A percentile compares a stretch with the other conserved stretches of the same genome.
Evolutionary conservation across 2,329 filamentous ascomycete genomes (phyloP).

Genomic region (Pseudogymnoascus sp.): DNA sequence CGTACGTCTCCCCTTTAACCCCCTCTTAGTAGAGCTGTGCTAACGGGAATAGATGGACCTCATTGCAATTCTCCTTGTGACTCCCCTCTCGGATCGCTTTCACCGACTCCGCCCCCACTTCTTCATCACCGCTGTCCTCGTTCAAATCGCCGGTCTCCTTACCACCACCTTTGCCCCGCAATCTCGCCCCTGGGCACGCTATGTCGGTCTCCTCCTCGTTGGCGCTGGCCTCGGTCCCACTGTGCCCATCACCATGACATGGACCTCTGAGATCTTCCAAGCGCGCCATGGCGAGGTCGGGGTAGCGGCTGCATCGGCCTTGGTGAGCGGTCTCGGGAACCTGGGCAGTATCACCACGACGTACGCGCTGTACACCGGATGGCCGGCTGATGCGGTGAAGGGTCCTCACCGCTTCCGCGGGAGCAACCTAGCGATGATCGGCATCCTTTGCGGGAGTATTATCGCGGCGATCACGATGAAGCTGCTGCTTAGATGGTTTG

Average conservation of each 20-base stretch:
- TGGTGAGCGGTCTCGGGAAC: conserved; percentile 83
- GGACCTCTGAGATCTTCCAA: conserved; percentile 88
- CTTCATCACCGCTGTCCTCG: conserved; percentile 65
- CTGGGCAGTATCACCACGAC: conserved; percentile 80
- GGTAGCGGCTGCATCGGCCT: conserved; percentile 74
- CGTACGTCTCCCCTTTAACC: conserved; percentile 39
- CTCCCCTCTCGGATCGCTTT: conserved; percentile 80
- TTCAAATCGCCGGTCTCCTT: conserved; percentile 77
- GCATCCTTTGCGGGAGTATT: conserved; percentile 72
- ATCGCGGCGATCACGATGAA: conserved; percentile 62
- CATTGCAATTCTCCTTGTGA: conserved; percentile 76
- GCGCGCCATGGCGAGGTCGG: conserved; percentile 82
- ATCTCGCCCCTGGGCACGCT: conserved; percentile 68
- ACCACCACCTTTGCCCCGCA: conserved; percentile 65
- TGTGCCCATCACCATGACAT: conserved; percentile 88
- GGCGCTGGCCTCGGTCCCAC: conserved; percentile 87
- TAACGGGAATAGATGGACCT: conserved; percentile 60
- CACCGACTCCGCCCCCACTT: conserved; percentile 70
- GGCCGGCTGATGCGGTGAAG: conserved; percentile 64
- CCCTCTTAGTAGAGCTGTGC: neutral
- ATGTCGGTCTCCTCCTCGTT: conserved; percentile 81
- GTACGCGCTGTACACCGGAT: conserved; percentile 82
- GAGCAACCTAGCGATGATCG: conserved; percentile 84
- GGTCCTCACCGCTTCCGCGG: conserved; percentile 67
- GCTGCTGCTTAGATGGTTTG: conserved; percentile 50